These are phyloP conservation scores for Alnus rubra DNA, from an alignment of 306 rosid species.

Conservation along the genomic window DNA sequence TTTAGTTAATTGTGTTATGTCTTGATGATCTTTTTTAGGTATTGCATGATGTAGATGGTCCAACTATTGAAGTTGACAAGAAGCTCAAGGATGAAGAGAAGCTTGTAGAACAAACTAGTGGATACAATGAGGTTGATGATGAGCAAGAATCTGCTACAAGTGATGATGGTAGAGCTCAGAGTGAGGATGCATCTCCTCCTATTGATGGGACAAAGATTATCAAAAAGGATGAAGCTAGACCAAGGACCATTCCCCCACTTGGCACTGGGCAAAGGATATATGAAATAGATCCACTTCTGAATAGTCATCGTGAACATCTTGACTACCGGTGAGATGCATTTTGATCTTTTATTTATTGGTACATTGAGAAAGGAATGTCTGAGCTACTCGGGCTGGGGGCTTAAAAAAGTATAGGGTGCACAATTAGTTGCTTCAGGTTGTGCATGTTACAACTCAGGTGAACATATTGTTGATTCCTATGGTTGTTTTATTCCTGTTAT, in stretches of 20 bases:
- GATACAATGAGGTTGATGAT: slow-evolving; percentile 34
- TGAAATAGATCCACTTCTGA: slow-evolving; percentile 71
- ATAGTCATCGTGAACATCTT: slow-evolving; percentile 59
- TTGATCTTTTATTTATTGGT: slow-evolving; percentile 4
- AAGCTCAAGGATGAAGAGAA: slow-evolving; percentile 19
- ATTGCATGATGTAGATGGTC: slow-evolving; percentile 43
- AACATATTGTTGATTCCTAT: neutral
- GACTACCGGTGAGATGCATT: slow-evolving; percentile 78
- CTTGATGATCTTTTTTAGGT: slow-evolving; percentile 38
- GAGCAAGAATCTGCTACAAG: slow-evolving; percentile 42
- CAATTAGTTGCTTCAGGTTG: slow-evolving; percentile 15
- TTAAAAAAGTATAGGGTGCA: neutral
- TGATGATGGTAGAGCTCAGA: slow-evolving; percentile 35
- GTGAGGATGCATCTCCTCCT: slow-evolving; percentile 43
- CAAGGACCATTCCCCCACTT: slow-evolving; percentile 63
- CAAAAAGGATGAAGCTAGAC: slow-evolving; percentile 32
- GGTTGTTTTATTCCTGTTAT: neutral
- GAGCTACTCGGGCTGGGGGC: slow-evolving; percentile 18
- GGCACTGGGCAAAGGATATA: slow-evolving; percentile 82
- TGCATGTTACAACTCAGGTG: slow-evolving; percentile 5
- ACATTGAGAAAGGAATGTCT: slow-evolving; percentile 11
- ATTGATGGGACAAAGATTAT: slow-evolving; percentile 29
- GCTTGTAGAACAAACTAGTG: slow-evolving; percentile 33
- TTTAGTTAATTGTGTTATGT: slow-evolving; percentile 20
- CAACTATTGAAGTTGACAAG: slow-evolving; percentile 47